A percentile compares a stretch with the other conserved stretches of the same genome.
These are phyloP conservation scores for Neurospora sp. DNA, from an alignment of 495 filamentous ascomycete species.

Conservation along the genomic window DNA sequence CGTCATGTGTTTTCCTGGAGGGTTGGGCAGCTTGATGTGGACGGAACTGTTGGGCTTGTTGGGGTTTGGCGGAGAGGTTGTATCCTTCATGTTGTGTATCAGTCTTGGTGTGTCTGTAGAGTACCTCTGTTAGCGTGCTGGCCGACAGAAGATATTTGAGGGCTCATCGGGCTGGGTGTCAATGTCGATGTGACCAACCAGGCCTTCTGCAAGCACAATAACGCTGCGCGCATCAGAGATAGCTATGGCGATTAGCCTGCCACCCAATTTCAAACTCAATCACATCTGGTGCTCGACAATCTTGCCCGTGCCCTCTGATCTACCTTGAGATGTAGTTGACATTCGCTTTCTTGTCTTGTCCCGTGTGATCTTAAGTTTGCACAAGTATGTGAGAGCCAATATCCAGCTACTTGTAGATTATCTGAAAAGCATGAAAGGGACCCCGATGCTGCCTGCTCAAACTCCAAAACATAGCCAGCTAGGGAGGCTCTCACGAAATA, in stretches of 20 bases:
- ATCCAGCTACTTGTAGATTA: neutral
- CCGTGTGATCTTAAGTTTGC: neutral
- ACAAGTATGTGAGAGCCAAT: neutral
- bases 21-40: neutral
- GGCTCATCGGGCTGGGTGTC: neutral
- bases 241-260: no score
- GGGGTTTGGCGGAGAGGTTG: neutral
- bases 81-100: neutral
- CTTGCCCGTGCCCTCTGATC: neutral
- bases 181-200: neutral
- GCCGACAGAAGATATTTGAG: neutral
- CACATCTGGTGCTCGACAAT: neutral
- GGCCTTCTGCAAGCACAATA: neutral
- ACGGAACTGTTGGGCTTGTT: neutral
- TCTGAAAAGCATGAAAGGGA: neutral
- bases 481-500: neutral
- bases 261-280: neutral
- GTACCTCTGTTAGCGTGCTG: neutral
- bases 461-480: neutral
- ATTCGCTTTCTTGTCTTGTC: neutral
- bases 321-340: neutral
- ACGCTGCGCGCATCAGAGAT: neutral
- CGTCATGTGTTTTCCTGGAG: neutral
- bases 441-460: neutral
- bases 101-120: neutral